phyloP scores from a whole-genome alignment of 208 protist genomes.

The Trypanosoma scelopori region DNA sequence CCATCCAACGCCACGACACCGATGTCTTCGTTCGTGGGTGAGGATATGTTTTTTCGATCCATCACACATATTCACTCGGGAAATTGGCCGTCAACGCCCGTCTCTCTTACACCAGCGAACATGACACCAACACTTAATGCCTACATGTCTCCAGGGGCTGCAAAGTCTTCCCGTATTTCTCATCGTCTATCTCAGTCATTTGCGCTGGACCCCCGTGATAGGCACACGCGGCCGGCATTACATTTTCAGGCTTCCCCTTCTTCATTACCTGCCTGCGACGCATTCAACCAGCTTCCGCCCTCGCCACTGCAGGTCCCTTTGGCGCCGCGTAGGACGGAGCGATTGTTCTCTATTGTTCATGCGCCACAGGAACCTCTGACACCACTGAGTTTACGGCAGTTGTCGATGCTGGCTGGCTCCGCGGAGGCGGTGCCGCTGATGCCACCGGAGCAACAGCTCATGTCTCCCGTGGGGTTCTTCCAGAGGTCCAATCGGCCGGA shows the following conservation, averaged over 20 bases:
- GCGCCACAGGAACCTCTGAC: constrained; percentile 42
- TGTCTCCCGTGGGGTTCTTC: constrained; percentile 65
- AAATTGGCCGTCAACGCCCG: constrained; percentile 13
- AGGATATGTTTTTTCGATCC: constrained; percentile 14
- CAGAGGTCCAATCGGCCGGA: constrained; percentile 21
- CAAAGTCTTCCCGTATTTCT: background rate
- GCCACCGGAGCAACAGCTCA: constrained; percentile 23
- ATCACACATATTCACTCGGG: constrained; percentile 5
- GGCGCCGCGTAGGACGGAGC: constrained; percentile 6
- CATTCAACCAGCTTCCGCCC: constrained; percentile 3
- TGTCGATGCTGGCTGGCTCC: constrained; percentile 28
- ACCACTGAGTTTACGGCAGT: constrained; percentile 44
- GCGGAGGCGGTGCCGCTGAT: constrained; percentile 24
- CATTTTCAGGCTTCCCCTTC: background rate
- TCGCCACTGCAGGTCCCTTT: background rate
- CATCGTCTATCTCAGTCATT: constrained; percentile 1
- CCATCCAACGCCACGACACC: constrained; percentile 19
- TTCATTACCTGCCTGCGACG: background rate
- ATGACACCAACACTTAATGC: constrained; percentile 12
- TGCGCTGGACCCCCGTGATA: constrained; percentile 7
- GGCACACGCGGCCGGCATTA: background rate
- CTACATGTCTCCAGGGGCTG: background rate
- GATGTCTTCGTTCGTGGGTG: constrained; percentile 23
- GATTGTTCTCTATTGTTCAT: constrained; percentile 74
- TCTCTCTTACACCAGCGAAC: constrained; percentile 21